Conservation (phyloP, 177 flowering plant species). For the Vitis hybrid region DNA sequence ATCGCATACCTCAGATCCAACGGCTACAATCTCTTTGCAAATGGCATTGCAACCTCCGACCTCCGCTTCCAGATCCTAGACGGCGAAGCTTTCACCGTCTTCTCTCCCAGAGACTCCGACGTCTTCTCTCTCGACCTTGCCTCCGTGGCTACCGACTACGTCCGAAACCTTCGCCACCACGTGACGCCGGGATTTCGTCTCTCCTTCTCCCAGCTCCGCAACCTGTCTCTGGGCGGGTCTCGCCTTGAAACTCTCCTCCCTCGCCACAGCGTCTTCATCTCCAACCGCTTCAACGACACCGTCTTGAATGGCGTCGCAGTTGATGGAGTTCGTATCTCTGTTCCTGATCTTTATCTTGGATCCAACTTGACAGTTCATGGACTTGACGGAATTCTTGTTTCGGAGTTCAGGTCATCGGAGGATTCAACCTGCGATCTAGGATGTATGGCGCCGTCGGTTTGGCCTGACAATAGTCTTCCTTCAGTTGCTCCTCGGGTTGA, state of each 20-base stretch:
- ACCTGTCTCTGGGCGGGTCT: conserved; percentile 5
- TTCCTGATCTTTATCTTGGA: conserved; percentile 35
- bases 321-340: conserved; percentile 27
- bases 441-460: too few species aligned
- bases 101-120: conserved; percentile 28
- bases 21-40: conserved; percentile 37
- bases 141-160: conserved; percentile 25
- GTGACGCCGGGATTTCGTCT: conserved; percentile 26
- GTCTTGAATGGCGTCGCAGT: conserved; percentile 10
- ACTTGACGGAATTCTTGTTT: conserved; percentile 30
- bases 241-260: conserved; percentile 32
- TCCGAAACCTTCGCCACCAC: conserved; percentile 34
- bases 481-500: too few species aligned
- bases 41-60: conserved; percentile 47
- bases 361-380: conserved; percentile 37
- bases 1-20: conserved; percentile 22
- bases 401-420: too few species aligned
- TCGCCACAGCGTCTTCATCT: conserved; percentile 10
- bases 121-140: conserved; percentile 41
- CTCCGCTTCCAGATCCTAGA: conserved; percentile 31
- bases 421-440: too few species aligned
- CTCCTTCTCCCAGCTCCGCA: conserved; percentile 19
- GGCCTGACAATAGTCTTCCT: too few species aligned
- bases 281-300: neutral
- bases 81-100: conserved; percentile 26